Evolutionary conservation across 306 rosid genomes (phyloP).

Genomic region (Begonia masoniana): DNA sequence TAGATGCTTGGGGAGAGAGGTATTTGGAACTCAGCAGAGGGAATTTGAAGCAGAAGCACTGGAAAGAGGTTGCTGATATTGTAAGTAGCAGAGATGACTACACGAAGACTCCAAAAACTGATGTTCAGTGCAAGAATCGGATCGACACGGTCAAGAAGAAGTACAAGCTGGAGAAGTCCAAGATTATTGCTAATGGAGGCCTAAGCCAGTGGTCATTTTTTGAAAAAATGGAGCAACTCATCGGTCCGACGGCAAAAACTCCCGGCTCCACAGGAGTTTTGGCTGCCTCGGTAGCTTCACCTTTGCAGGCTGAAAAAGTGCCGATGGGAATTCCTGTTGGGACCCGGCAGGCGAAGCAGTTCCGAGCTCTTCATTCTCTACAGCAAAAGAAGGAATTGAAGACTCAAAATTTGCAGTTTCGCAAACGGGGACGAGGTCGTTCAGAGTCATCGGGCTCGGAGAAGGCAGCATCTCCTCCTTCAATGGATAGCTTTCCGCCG

Average conservation of each 20-base stretch:
- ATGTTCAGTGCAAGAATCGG: constrained; percentile 92
- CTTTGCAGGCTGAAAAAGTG: constrained; percentile 28
- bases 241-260: constrained; percentile 57
- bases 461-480: constrained; percentile 45
- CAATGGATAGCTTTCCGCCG: constrained; percentile 54
- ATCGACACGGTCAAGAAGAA: constrained; percentile 97
- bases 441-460: constrained; percentile 26
- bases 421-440: constrained; percentile 21
- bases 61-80: constrained; percentile 95
- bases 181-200: constrained; percentile 41
- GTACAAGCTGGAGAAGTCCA: constrained; percentile 79
- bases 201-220: constrained; percentile 80
- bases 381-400: constrained; percentile 16
- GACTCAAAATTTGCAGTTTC: constrained; percentile 35
- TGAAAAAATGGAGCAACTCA: constrained; percentile 47
- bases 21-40: constrained; percentile 88
- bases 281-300: constrained; percentile 13
- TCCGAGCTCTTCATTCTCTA: constrained; percentile 16
- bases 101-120: constrained; percentile 55
- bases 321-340: constrained; percentile 69
- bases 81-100: constrained; percentile 71
- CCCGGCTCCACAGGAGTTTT: constrained; percentile 13
- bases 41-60: constrained; percentile 93
- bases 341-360: constrained; percentile 29
- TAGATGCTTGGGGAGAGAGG: constrained; percentile 98